Evolutionary conservation across 2,329 filamentous ascomycete genomes (phyloP).

Genomic region (Tolypocladium guangdongense): DNA sequence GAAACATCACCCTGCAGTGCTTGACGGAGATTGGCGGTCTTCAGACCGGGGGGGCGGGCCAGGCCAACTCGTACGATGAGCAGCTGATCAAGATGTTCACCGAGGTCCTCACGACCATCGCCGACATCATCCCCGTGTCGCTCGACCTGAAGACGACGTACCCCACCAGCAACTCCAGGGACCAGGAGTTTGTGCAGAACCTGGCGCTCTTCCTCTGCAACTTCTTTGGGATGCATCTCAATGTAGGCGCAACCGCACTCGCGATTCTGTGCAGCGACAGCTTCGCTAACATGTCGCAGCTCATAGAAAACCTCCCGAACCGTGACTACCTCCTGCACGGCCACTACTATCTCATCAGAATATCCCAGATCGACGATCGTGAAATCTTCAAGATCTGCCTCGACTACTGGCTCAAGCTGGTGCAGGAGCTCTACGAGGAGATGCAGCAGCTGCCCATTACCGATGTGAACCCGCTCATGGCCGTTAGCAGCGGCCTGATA

Average conservation of each 20-base stretch:
- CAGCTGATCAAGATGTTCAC: constrained; percentile 98
- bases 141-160: constrained; percentile 90
- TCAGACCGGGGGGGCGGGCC: constrained; percentile 63
- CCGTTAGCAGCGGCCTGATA: constrained; percentile 60
- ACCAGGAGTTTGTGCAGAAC: constrained; percentile 97
- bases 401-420: constrained; percentile 98
- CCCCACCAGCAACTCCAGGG: constrained; percentile 77
- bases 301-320: constrained; percentile 94
- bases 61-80: constrained; percentile 73
- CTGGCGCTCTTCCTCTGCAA: constrained; percentile 91
- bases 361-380: constrained; percentile 96
- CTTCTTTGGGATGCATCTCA: constrained; percentile 89
- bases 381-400: constrained; percentile 99
- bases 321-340: constrained; percentile 89
- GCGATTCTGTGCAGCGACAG: background rate
- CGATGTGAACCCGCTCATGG: constrained; percentile 81
- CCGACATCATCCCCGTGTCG: constrained; percentile 82
- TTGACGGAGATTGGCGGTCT: constrained; percentile 94
- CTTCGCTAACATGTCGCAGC: constrained; percentile 30
- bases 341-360: constrained; percentile 95
- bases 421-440: constrained; percentile 96
- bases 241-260: constrained; percentile 36
- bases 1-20: constrained; percentile 93
- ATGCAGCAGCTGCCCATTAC: constrained; percentile 94
- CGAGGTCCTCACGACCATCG: constrained; percentile 84